A percentile compares a stretch with the other conserved stretches of the same genome.
Evolutionary conservation across 768 basidiomycete genomes (phyloP).

Genomic region (Mycena epipterygia): DNA sequence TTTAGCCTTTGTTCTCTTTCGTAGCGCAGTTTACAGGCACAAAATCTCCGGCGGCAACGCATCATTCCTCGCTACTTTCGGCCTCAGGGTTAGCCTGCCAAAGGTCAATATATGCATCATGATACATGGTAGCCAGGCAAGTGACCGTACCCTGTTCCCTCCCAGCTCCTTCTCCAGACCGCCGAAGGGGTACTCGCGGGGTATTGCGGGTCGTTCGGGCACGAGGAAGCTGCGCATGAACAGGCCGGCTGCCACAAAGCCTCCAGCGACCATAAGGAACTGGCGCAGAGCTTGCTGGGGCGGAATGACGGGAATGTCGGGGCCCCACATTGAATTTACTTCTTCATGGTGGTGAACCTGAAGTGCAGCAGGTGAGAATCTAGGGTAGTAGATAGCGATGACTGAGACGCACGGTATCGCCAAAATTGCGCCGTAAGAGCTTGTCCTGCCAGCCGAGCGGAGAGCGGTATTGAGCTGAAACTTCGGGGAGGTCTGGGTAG

Average conservation of each 20-base stretch:
- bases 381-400: not conserved
- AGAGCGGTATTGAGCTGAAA: slow-evolving; percentile 74
- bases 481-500: slow-evolving; percentile 79
- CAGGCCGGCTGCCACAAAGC: slow-evolving; percentile 76
- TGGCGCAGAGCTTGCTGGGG: slow-evolving; percentile 74
- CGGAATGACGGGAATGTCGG: slow-evolving; percentile 75
- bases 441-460: slow-evolving; percentile 82
- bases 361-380: slow-evolving; percentile 30
- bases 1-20: not conserved
- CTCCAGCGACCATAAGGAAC: slow-evolving; percentile 70
- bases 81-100: slow-evolving; percentile 36
- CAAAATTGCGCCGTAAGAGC: slow-evolving; percentile 84
- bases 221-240: slow-evolving; percentile 67
- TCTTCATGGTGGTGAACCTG: slow-evolving; percentile 89
- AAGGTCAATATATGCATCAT: slow-evolving; percentile 26
- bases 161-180: slow-evolving; percentile 86
- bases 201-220: slow-evolving; percentile 75
- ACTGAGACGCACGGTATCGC: slow-evolving; percentile 72
- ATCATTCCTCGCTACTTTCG: slow-evolving; percentile 37
- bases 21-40: slow-evolving; percentile 17
- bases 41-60: not conserved
- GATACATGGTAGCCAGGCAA: not conserved
- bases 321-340: slow-evolving; percentile 89
- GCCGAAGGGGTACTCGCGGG: slow-evolving; percentile 82
- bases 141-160: slow-evolving; percentile 76